Evolutionary conservation across 495 filamentous ascomycete genomes (phyloP), one percentile per base, ranked within the genome.

Genomic region (Lophium mytilinum): DNA sequence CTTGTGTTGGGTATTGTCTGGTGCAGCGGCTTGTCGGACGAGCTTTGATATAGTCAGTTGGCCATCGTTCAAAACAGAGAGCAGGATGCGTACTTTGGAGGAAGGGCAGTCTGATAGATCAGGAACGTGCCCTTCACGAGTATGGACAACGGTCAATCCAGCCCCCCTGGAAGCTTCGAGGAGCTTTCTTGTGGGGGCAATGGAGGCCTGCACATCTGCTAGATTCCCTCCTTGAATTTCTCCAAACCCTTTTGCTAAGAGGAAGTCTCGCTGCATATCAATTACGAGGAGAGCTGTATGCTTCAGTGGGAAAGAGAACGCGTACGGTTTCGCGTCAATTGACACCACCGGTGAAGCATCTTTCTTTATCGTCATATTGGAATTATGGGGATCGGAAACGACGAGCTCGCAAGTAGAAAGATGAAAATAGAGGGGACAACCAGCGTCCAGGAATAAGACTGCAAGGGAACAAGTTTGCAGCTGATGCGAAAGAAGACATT

Each of bases 131-230:
- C 76, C 75, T 58, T 67, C 65, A 18, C 65, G 62, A 12, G 65
- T 67, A 43, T 67, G 65, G 15, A 67, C 56, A 11, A 67, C 54
- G 4, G 58, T 56, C 59, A 67, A 35, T 1, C 77, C 77, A 11
- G 73, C 72, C 19, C 73, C 67, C 21, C 85, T 80, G 51, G 84
- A 88, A 7, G 73, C 65, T 36, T 78, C 68, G 3, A 89, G 72
- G 14, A 88, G 66, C 45, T 69, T 72, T 50, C 55, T 71, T 47
- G 66, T 68, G 17, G 74, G 74, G 14, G 64, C 70, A 57, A 76
- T 74, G 35, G 71, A 70, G 7, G 71, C 67, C 18, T 72, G 67
- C 40, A 67, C 66, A 47, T 60, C 68, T 48, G 70, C 69, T n/a
- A 75, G 65, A 57, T 74, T 66, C 42, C 71, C 73, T 49, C 73